Evolutionary conservation across 495 filamentous ascomycete species (phyloP).

Genomic region (Podospora fimiseda): DNA sequence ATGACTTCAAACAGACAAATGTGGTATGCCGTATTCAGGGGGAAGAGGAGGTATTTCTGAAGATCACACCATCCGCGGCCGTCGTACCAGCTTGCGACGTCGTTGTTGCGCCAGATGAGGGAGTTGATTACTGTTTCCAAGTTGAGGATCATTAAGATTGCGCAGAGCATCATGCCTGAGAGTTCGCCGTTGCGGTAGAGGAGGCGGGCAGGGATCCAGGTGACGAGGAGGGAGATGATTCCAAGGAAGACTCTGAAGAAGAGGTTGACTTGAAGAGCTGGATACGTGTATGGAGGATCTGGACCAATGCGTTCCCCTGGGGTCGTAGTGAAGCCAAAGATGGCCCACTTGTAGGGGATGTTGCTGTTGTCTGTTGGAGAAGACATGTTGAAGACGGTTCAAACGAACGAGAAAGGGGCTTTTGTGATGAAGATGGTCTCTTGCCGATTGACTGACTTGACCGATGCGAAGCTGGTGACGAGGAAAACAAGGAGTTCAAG

Average conservation of each 20-base stretch:
- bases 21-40: constrained; percentile 54
- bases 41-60: constrained; percentile 54
- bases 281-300: constrained; percentile 22
- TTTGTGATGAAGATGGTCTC: too few species aligned
- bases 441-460: too few species aligned
- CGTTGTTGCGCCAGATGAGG: constrained; percentile 72
- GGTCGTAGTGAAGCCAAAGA: constrained; percentile 17
- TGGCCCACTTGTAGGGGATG: background rate
- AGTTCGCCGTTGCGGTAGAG: constrained; percentile 56
- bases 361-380: background rate
- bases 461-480: background rate
- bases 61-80: constrained; percentile 79
- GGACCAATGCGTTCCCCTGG: constrained; percentile 20
- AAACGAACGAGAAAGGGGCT: too few species aligned
- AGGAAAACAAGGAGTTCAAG: background rate
- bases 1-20: constrained; percentile 66
- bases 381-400: background rate
- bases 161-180: constrained; percentile 55
- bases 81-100: constrained; percentile 60
- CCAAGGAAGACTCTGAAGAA: constrained; percentile 47
- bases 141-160: constrained; percentile 60
- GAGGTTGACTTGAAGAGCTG: constrained; percentile 33
- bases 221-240: constrained; percentile 49
- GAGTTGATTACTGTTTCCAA: constrained; percentile 67
- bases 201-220: constrained; percentile 49